Percentiles rank a stretch among this genome's conserved stretches.
phyloP scores from a whole-genome alignment of 192 early-diverging fungal genomes.

The Glomus cerebriforme region DNA sequence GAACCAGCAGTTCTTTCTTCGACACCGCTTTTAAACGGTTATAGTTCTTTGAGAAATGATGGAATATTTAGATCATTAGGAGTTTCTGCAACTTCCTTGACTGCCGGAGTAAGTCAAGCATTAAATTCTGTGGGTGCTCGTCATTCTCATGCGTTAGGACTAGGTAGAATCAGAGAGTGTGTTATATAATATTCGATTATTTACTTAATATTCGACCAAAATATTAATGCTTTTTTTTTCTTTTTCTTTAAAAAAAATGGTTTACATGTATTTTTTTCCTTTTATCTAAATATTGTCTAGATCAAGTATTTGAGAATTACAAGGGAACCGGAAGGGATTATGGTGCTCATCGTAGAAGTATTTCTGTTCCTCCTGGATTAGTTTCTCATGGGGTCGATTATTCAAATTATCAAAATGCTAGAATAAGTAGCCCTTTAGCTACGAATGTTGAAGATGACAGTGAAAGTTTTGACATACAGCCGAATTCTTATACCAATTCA shows the following conservation, averaged over 20 bases:
- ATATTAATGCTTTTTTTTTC: not conserved
- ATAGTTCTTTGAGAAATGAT: slow-evolving; percentile 31
- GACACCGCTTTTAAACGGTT: slow-evolving; percentile 31
- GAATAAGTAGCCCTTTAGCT: slow-evolving; percentile 32
- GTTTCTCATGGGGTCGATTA: not conserved
- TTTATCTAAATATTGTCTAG: slow-evolving; percentile 1
- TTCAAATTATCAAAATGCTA: slow-evolving; percentile 16
- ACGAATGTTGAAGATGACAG: slow-evolving; percentile 30
- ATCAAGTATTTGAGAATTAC: slow-evolving; percentile 32
- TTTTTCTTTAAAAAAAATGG: not conserved
- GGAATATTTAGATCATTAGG: slow-evolving; percentile 31
- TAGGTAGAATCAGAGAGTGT: slow-evolving; percentile 31
- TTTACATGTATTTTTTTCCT: not conserved
- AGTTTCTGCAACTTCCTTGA: slow-evolving; percentile 6
- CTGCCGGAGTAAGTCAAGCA: slow-evolving; percentile 34
- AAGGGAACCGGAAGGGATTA: not conserved
- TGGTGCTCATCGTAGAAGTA: slow-evolving; percentile 22
- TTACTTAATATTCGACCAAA: not conserved
- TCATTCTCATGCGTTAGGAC: slow-evolving; percentile 41
- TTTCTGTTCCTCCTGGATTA: slow-evolving; percentile 1
- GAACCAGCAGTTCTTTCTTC: slow-evolving; percentile 1
- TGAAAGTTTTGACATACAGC: slow-evolving; percentile 24
- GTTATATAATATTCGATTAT: not conserved
- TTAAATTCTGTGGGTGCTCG: slow-evolving; percentile 42
- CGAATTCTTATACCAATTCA: slow-evolving; percentile 32